phyloP scores from a whole-genome alignment of 225 moss, liverwort and hornwort species.

The Anthoceros angustus region DNA sequence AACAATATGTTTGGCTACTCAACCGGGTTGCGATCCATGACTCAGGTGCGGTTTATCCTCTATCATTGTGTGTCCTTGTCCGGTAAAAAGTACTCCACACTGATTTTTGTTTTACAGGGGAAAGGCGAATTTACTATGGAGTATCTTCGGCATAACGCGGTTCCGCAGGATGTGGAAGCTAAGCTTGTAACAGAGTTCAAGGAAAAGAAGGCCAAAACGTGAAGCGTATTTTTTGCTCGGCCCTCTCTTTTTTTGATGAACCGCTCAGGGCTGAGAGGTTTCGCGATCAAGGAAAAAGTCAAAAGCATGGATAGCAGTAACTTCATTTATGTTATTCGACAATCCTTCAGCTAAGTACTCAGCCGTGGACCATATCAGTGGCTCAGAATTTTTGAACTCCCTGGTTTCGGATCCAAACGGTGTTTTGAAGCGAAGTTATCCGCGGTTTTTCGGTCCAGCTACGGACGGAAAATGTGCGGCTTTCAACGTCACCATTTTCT shows the following conservation, averaged over 20 bases:
- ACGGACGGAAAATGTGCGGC: too few species aligned
- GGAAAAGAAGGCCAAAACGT: slow-evolving; percentile 34
- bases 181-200: slow-evolving; percentile 72
- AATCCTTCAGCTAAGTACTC: too few species aligned
- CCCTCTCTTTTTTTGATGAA: not conserved
- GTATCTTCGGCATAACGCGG: slow-evolving; percentile 64
- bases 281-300: not conserved
- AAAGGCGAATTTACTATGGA: slow-evolving; percentile 99
- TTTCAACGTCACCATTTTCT: too few species aligned
- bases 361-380: too few species aligned
- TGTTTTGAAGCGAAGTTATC: too few species aligned
- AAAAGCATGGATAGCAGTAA: not conserved
- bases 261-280: not conserved
- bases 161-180: slow-evolving; percentile 85
- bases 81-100: not conserved
- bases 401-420: too few species aligned
- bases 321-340: too few species aligned
- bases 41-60: slow-evolving; percentile 47
- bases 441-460: too few species aligned
- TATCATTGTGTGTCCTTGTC: not conserved
- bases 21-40: slow-evolving; percentile 93
- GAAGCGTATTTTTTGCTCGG: not conserved
- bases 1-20: slow-evolving; percentile 99
- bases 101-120: slow-evolving; percentile 30
- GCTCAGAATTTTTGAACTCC: too few species aligned